Conservation (phyloP, 2,329 filamentous ascomycete species). For the Dryadomyces quercus-mongolicae region DNA sequence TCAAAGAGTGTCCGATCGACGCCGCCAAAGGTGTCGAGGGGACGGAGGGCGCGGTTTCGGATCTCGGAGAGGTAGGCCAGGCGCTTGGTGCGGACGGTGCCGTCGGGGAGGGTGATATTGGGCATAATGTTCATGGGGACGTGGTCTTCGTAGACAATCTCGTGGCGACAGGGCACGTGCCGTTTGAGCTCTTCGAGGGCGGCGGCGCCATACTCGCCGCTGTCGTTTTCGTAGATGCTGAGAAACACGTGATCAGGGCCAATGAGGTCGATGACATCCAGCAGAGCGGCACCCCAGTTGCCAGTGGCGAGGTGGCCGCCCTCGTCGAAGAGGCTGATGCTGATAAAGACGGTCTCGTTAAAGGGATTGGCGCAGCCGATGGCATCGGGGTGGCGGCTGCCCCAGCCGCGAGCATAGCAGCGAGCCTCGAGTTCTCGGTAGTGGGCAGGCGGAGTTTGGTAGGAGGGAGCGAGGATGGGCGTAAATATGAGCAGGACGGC, state of each 20-base stretch:
- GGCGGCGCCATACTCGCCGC: conserved; percentile 39
- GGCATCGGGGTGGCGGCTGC: conserved; percentile 7
- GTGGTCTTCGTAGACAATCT: conserved; percentile 47
- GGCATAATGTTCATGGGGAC: conserved; percentile 44
- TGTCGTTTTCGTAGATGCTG: conserved; percentile 63
- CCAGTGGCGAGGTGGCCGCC: conserved; percentile 48
- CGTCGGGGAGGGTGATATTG: conserved; percentile 49
- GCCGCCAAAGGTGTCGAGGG: conserved; percentile 39
- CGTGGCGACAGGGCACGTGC: conserved; percentile 30
- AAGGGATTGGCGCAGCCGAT: conserved; percentile 24
- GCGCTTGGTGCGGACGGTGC: conserved; percentile 52
- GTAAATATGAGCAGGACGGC: conserved; percentile 24
- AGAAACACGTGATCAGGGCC: conserved; percentile 57
- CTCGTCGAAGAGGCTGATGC: conserved; percentile 56
- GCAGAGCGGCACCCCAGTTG: conserved; percentile 48
- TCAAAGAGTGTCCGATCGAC: conserved; percentile 32
- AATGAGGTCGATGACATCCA: conserved; percentile 51
- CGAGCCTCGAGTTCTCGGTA: conserved; percentile 20
- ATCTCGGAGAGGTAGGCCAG: conserved; percentile 65
- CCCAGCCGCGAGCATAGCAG: conserved; percentile 16
- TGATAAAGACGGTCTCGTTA: conserved; percentile 61
- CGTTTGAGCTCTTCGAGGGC: conserved; percentile 42
- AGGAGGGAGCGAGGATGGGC: conserved; percentile 28
- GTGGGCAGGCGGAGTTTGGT: conserved; percentile 26
- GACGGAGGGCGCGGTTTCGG: conserved; percentile 56